A percentile compares a stretch with the other conserved stretches of the same genome.
phyloP scores from a whole-genome alignment of 179 eudicot species.

The Beta macrorhiza region DNA sequence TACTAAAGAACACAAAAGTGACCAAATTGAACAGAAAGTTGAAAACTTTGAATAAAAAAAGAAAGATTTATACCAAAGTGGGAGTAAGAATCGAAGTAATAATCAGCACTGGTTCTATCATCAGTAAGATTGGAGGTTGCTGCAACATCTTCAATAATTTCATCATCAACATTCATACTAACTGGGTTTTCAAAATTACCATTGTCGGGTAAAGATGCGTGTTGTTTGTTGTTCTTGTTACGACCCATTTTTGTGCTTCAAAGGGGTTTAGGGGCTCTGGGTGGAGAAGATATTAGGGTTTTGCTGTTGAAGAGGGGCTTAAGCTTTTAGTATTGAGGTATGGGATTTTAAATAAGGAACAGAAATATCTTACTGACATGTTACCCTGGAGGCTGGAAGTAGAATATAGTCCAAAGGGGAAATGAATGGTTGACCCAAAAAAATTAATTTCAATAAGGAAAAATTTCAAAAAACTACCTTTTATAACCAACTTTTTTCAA shows the following conservation, averaged over 20 bases:
- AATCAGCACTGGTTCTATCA: slow-evolving; percentile 94
- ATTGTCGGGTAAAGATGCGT: slow-evolving; percentile 12
- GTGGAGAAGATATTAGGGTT: slow-evolving; percentile 26
- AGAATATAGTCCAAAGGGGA: too few relatives aligned
- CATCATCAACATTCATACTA: slow-evolving; percentile 44
- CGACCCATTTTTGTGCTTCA: slow-evolving; percentile 33
- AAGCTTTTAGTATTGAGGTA: background rate
- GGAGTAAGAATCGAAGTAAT: slow-evolving; percentile 98
- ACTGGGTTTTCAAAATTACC: slow-evolving; percentile 16
- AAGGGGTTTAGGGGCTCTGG: slow-evolving; percentile 25
- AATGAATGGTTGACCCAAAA: too few relatives aligned
- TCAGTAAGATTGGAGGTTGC: slow-evolving; percentile 48
- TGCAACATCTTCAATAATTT: slow-evolving; percentile 33
- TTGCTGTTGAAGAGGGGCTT: background rate
- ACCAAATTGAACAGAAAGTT: background rate
- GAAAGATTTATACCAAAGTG: slow-evolving; percentile 64
- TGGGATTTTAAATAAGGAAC: too few relatives aligned
- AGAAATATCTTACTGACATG: too few relatives aligned
- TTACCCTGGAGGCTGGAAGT: too few relatives aligned
- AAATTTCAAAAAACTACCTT: too few relatives aligned
- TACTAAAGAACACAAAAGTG: background rate
- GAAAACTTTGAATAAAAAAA: background rate
- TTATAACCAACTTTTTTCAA: too few relatives aligned
- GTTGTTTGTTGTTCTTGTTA: slow-evolving; percentile 29
- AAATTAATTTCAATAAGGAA: too few relatives aligned